These are phyloP conservation scores for Colletotrichum incanum DNA, from an alignment of 2,329 filamentous ascomycete genomes.

Conservation along the genomic window DNA sequence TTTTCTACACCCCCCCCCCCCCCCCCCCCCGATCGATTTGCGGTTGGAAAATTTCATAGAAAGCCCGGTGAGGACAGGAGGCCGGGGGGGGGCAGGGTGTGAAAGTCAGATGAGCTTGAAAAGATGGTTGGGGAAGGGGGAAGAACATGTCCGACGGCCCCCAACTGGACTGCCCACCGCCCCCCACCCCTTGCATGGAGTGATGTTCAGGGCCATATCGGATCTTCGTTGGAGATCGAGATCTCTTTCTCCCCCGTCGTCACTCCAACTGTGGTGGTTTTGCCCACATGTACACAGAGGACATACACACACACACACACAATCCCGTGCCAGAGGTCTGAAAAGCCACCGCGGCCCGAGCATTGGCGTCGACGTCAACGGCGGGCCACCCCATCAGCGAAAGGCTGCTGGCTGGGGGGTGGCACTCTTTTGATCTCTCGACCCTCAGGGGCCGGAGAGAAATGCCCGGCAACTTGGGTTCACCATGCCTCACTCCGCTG, in stretches of 20 bases:
- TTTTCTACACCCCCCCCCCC: no score
- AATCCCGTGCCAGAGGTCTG: neutral
- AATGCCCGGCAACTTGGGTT: neutral
- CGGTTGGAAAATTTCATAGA: neutral
- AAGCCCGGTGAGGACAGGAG: neutral
- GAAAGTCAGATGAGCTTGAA: neutral
- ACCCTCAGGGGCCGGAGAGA: neutral
- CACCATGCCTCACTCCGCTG: neutral
- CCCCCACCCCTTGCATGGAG: neutral
- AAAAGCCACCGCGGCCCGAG: neutral
- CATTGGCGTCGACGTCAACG: constrained; percentile 1
- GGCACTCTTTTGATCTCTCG: neutral
- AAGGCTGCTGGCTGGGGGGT: neutral
- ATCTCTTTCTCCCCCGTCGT: neutral
- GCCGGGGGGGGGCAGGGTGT: neutral
- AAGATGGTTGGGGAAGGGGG: neutral
- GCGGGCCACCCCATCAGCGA: neutral
- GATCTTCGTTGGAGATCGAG: neutral
- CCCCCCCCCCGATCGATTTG: neutral
- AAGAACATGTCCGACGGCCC: neutral
- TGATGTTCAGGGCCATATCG: constrained; percentile 2
- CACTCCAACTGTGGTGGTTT: neutral
- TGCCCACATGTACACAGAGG: neutral
- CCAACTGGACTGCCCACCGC: no score
- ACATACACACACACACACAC: neutral